These are phyloP conservation scores for Colletotrichum filicis DNA, from an alignment of 2,329 filamentous ascomycete species.

Conservation along the genomic window DNA sequence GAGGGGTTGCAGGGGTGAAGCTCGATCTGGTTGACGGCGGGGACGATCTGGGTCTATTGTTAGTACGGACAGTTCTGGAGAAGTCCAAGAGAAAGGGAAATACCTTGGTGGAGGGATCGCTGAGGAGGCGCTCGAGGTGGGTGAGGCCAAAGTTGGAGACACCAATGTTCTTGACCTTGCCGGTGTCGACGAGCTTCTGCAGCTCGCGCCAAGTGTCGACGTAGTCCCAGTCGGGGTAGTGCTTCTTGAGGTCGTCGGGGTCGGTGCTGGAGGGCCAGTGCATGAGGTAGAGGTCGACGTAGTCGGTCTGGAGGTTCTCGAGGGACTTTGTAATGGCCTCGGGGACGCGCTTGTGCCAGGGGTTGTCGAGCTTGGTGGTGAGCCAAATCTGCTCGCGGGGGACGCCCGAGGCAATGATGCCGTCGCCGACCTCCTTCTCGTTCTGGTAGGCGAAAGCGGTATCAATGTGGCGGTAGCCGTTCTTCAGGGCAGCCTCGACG, in stretches of 20 bases:
- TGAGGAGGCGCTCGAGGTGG: constrained; percentile 82
- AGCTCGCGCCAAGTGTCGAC: constrained; percentile 81
- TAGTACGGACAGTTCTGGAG: not conserved
- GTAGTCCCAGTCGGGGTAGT: constrained; percentile 83
- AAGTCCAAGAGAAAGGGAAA: constrained; percentile 15
- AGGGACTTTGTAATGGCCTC: constrained; percentile 71
- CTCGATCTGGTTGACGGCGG: constrained; percentile 85
- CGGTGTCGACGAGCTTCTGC: constrained; percentile 74
- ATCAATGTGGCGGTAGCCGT: constrained; percentile 81
- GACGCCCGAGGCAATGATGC: constrained; percentile 72
- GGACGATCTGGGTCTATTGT: constrained; percentile 54
- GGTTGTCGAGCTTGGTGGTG: constrained; percentile 87
- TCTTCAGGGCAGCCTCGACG: constrained; percentile 74
- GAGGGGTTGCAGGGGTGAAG: constrained; percentile 84
- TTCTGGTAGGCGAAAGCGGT: constrained; percentile 84
- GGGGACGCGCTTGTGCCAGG: constrained; percentile 76
- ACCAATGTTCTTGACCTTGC: constrained; percentile 83
- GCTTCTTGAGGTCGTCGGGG: constrained; percentile 72
- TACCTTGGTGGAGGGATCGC: constrained; percentile 71
- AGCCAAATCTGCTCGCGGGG: constrained; percentile 75
- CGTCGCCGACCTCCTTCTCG: constrained; percentile 74
- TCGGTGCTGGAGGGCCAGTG: constrained; percentile 77
- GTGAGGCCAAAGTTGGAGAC: constrained; percentile 88
- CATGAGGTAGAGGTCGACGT: constrained; percentile 78
- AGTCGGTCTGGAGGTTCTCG: constrained; percentile 69